Percentiles rank a stretch among this genome's conserved stretches.
phyloP scores from a whole-genome alignment of 2,329 filamentous ascomycete species.

The Teratosphaeria destructans region DNA sequence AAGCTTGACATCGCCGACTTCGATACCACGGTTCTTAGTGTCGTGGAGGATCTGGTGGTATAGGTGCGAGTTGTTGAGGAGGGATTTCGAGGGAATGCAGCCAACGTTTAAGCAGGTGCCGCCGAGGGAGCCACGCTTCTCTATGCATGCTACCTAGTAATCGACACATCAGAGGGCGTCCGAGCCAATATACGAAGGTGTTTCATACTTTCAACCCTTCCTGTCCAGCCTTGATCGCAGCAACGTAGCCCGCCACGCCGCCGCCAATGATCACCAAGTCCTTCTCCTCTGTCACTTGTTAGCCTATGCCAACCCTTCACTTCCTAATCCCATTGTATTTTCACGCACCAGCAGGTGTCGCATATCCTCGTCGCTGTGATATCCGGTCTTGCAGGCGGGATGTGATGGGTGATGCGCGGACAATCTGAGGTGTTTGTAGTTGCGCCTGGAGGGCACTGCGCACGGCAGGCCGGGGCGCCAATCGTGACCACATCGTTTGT shows the following conservation, averaged over 20 bases:
- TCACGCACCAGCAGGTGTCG: conserved; percentile 40
- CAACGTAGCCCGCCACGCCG: conserved; percentile 96
- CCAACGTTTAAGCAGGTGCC: conserved; percentile 98
- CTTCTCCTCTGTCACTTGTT: conserved; percentile 62
- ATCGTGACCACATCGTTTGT: conserved; percentile 8
- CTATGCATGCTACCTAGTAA: conserved; percentile 80
- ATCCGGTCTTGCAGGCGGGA: conserved; percentile 41
- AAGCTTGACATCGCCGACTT: conserved; percentile 92
- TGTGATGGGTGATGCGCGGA: conserved; percentile 24
- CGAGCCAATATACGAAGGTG: background rate
- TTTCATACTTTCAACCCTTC: conserved; percentile 80
- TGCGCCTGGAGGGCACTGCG: conserved; percentile 9
- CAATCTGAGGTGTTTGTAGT: conserved; percentile 6
- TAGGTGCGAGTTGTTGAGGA: conserved; percentile 98
- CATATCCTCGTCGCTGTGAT: conserved; percentile 47
- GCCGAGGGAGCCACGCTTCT: conserved; percentile 90
- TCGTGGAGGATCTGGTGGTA: conserved; percentile 97
- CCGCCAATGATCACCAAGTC: conserved; percentile 96
- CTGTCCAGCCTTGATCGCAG: conserved; percentile 97
- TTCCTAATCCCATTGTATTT: background rate
- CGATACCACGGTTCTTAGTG: conserved; percentile 92
- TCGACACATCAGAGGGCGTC: background rate
- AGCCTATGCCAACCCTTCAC: conserved; percentile 14
- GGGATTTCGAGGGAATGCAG: conserved; percentile 98
- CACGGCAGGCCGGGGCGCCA: conserved; percentile 6